These are phyloP conservation scores for Wickerhamiella parazyma DNA, from an alignment of 805 yeast species.

Conservation along the genomic window DNA sequence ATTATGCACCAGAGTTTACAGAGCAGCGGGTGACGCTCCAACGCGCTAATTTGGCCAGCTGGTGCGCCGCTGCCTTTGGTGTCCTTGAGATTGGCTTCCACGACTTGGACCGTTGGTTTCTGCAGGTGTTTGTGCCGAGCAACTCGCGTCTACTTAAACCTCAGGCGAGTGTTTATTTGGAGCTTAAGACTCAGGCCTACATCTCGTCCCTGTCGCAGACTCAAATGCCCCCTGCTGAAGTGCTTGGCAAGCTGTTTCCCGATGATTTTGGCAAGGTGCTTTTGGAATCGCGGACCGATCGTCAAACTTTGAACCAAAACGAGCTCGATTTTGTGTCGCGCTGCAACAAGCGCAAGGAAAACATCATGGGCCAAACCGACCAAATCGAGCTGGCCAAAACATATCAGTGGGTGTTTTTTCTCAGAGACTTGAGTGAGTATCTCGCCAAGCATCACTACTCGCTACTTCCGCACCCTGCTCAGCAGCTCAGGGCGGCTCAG, in stretches of 20 bases:
- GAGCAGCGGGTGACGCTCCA: slow-evolving; percentile 37
- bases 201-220: slow-evolving; percentile 65
- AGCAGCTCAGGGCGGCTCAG: slow-evolving; percentile 6
- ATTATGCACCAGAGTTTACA: slow-evolving; percentile 16
- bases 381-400: slow-evolving; percentile 47
- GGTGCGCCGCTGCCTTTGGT: slow-evolving; percentile 75
- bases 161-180: slow-evolving; percentile 68
- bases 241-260: slow-evolving; percentile 68
- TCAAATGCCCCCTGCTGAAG: slow-evolving; percentile 47
- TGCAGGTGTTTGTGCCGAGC: slow-evolving; percentile 76
- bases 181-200: slow-evolving; percentile 88
- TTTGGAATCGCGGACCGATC: slow-evolving; percentile 17
- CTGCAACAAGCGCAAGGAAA: slow-evolving; percentile 57
- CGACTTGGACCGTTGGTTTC: slow-evolving; percentile 68
- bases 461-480: slow-evolving; percentile 12
- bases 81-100: slow-evolving; percentile 77
- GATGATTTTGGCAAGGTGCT: slow-evolving; percentile 36
- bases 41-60: slow-evolving; percentile 78
- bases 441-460: slow-evolving; percentile 40
- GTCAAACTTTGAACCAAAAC: slow-evolving; percentile 43
- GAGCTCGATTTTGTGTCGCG: slow-evolving; percentile 68
- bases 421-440: slow-evolving; percentile 67
- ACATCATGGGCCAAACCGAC: slow-evolving; percentile 33
- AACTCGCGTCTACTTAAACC: slow-evolving; percentile 54
- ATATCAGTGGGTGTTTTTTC: slow-evolving; percentile 76